Conservation (phyloP, 1,284 basidiomycete species). For the Pseudomicrostroma phylloplanum region DNA sequence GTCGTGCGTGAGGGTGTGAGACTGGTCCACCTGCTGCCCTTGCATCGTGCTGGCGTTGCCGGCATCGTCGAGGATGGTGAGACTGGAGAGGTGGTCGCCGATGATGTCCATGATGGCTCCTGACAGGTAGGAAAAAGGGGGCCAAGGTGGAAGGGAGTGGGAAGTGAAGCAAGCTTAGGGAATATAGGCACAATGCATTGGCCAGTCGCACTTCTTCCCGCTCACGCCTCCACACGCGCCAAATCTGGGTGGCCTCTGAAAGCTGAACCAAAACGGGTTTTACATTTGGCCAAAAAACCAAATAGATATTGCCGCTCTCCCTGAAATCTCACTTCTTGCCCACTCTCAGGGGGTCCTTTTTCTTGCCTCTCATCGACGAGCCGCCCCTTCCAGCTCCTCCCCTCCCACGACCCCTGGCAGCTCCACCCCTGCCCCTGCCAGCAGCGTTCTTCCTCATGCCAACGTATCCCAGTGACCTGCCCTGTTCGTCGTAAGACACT, state of each 20-base stretch:
- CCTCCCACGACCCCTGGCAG: conserved; percentile 9
- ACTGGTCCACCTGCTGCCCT: too few relatives aligned
- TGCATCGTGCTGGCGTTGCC: not conserved
- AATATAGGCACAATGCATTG: not conserved
- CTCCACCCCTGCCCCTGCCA: conserved; percentile 7
- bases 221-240: not conserved
- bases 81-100: not conserved
- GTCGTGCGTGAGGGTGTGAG: too few relatives aligned
- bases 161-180: not conserved
- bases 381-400: conserved; percentile 15
- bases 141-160: conserved; percentile 5
- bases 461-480: conserved; percentile 16
- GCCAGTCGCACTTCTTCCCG: not conserved
- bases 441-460: conserved; percentile 14
- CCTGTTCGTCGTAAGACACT: conserved; percentile 9
- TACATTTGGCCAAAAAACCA: not conserved
- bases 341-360: conserved; percentile 33
- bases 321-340: conserved; percentile 19
- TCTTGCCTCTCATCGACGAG: conserved; percentile 17
- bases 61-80: not conserved
- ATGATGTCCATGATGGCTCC: not conserved
- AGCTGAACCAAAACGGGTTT: not conserved
- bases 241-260: not conserved
- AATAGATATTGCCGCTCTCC: too few relatives aligned
- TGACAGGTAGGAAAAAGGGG: not conserved